These are phyloP conservation scores for Anethum foeniculum DNA, from an alignment of 140 eudicot species.

Conservation along the genomic window DNA sequence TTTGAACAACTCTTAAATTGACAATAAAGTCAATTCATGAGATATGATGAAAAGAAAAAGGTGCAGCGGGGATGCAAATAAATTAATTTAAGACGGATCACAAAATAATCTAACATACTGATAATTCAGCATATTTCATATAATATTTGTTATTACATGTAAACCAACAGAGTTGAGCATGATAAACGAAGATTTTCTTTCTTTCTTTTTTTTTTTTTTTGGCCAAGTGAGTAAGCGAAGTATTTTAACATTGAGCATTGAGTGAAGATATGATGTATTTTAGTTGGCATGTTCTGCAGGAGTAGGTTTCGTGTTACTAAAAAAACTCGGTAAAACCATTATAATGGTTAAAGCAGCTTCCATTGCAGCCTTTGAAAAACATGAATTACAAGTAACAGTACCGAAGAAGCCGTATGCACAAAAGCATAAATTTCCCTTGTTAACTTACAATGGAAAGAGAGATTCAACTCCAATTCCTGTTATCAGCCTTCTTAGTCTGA, in stretches of 20 bases:
- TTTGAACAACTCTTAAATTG: background rate
- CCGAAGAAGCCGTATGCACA: background rate
- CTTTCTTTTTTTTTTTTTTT: no score
- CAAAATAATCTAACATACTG: background rate
- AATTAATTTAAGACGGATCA: background rate
- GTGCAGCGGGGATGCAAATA: background rate
- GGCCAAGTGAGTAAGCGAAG: background rate
- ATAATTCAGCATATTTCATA: background rate
- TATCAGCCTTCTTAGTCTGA: slow-evolving; percentile 77
- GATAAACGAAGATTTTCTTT: background rate
- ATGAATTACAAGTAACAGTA: background rate
- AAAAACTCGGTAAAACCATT: background rate
- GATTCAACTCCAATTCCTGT: slow-evolving; percentile 83
- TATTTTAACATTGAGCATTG: background rate
- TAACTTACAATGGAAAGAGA: slow-evolving; percentile 80
- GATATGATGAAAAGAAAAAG: background rate
- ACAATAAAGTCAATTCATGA: background rate
- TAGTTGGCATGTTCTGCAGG: background rate
- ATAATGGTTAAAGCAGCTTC: background rate
- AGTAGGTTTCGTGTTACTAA: background rate
- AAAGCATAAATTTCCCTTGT: background rate
- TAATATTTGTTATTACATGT: background rate
- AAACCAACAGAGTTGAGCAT: background rate
- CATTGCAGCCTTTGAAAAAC: background rate
- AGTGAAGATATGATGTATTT: background rate